phyloP scores from a whole-genome alignment of 1,284 basidiomycete species.

The Leccinum fuscescens region DNA sequence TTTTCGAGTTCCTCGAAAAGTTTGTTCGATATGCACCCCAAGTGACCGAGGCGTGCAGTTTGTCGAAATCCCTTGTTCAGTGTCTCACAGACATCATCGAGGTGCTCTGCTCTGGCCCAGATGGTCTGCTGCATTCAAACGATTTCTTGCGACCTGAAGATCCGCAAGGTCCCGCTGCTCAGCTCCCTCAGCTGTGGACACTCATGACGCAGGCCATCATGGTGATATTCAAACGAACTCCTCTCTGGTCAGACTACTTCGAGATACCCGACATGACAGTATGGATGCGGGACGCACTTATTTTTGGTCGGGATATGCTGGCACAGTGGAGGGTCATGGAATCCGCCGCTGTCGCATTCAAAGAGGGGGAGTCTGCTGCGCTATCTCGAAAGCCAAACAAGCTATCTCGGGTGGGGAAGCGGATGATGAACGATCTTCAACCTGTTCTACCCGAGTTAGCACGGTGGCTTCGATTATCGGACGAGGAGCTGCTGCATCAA shows the following conservation, averaged over 20 bases:
- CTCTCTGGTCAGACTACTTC: slow-evolving; percentile 78
- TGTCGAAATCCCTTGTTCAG: slow-evolving; percentile 85
- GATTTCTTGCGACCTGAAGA: slow-evolving; percentile 53
- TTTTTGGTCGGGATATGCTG: slow-evolving; percentile 84
- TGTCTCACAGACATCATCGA: slow-evolving; percentile 92
- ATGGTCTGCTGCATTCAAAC: slow-evolving; percentile 63
- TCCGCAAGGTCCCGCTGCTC: slow-evolving; percentile 44
- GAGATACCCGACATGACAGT: slow-evolving; percentile 82
- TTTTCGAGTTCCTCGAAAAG: slow-evolving; percentile 61
- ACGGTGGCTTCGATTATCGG: slow-evolving; percentile 87
- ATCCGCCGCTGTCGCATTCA: slow-evolving; percentile 49
- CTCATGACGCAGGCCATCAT: slow-evolving; percentile 79
- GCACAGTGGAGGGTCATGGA: slow-evolving; percentile 81
- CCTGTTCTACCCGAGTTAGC: slow-evolving; percentile 75
- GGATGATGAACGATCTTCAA: slow-evolving; percentile 78
- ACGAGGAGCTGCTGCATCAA: slow-evolving; percentile 85
- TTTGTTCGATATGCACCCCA: slow-evolving; percentile 63
- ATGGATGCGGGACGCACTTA: slow-evolving; percentile 97
- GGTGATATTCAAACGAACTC: slow-evolving; percentile 81
- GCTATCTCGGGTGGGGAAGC: slow-evolving; percentile 54
- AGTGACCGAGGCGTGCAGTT: slow-evolving; percentile 80
- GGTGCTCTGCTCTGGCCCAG: slow-evolving; percentile 71
- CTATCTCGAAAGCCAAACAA: slow-evolving; percentile 34
- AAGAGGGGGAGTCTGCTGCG: slow-evolving; percentile 23
- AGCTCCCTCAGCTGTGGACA: slow-evolving; percentile 76